Base-by-base conservation (phyloP, 2,329 filamentous ascomycete species). In the Parastagonospora nodorum region DNA sequence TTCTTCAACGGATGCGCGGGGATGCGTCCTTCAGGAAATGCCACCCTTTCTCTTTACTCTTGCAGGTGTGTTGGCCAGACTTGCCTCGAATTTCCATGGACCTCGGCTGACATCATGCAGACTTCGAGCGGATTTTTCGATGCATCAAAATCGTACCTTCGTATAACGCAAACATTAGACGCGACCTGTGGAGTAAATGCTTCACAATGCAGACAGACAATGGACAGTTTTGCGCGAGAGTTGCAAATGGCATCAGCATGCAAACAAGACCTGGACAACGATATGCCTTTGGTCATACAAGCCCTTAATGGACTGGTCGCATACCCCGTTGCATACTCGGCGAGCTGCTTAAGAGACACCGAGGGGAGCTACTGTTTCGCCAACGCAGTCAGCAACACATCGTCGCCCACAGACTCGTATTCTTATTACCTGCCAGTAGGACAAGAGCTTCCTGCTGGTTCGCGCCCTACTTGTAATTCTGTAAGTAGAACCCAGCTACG, bases 371-470 rank as follows among this genome's bases (percentile, higher is more conserved):
- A 85, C 59, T 97, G 93, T 77, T 97, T 91, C 72, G 89, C 89
- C 59, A 88, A 90, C 61, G 91, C 93, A 42, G 85, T 92, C 53
- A 91, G 89, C 41, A 96, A 96, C 74, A 71, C 77, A 5, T 83
- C 84, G 16, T 87, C 84, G 8, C 80, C 88, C 11, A 84, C 85
- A 29, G 88, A 94, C 69, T 82, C 85, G 30, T 93, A 92, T 67
- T 82, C 94, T 31, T 99, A 97, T 76, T 93, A 88, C 65, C 78
- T 97, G 2, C 90, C 92, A 0, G 81, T 96, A 48, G 94, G 94
- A 51, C 81, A 86, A 35, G 74, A 80, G 0, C 77, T 97, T 10
- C 89, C 90, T 0, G 80, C 78, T 11, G 82, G 82, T 16, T 84
- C 86, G 24, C 78, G 80, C n/a, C 90, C 92, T 1, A 84, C 77